Conservation (phyloP, 441 rosid species). For the Erodium chrysanthum region DNA sequence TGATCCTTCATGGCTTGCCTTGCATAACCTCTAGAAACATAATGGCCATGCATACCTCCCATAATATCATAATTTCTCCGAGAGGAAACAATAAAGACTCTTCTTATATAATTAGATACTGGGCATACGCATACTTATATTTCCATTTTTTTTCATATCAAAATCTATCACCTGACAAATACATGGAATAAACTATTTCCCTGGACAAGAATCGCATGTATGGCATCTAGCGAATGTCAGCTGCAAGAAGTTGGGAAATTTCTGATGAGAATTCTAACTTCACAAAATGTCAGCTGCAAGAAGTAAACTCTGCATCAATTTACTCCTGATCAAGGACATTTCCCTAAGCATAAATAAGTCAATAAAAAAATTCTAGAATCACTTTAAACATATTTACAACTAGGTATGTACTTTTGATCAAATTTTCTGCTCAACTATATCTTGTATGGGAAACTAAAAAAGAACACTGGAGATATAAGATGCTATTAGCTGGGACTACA, state of each 20-base stretch:
- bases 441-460: neutral
- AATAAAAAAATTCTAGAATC: neutral
- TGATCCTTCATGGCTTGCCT: neutral
- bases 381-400: neutral
- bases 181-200: neutral
- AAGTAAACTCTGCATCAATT: neutral
- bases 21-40: neutral
- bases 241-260: neutral
- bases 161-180: neutral
- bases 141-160: neutral
- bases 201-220: neutral
- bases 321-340: neutral
- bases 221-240: neutral
- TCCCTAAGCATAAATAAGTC: neutral
- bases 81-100: too few relatives aligned
- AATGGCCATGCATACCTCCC: neutral
- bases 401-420: neutral
- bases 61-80: neutral
- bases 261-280: slow-evolving; percentile 2
- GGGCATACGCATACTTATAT: too few relatives aligned
- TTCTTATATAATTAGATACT: too few relatives aligned
- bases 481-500: neutral
- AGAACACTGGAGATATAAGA: neutral
- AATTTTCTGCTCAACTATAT: neutral
- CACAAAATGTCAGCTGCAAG: too few relatives aligned